A percentile compares a stretch with the other conserved stretches of the same genome.
Evolutionary conservation across 306 rosid species (phyloP).

Genomic region (Acacia acuminata): DNA sequence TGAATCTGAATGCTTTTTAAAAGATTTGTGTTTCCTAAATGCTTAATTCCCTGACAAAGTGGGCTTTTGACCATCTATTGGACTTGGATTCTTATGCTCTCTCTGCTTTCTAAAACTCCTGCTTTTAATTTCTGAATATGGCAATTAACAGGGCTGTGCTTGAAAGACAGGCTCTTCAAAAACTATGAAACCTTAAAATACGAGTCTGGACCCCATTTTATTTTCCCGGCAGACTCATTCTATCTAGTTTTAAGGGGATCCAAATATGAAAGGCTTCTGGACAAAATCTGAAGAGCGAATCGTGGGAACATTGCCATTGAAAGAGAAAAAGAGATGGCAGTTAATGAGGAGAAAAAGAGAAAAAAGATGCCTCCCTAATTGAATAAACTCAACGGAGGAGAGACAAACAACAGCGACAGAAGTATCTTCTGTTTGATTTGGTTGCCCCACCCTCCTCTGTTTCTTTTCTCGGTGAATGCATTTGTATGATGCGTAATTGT

Average conservation of each 20-base stretch:
- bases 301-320: slow-evolving; percentile 6
- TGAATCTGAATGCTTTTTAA: slow-evolving; percentile 33
- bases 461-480: neutral
- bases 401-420: neutral
- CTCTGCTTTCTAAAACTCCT: neutral
- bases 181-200: neutral
- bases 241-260: neutral
- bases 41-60: slow-evolving; percentile 43
- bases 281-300: neutral
- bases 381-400: slow-evolving; percentile 2
- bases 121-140: slow-evolving; percentile 6
- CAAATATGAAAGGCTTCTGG: neutral
- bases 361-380: slow-evolving; percentile 15
- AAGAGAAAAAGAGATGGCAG: slow-evolving; percentile 1
- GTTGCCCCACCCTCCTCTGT: neutral
- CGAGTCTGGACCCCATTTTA: neutral
- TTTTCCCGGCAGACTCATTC: neutral
- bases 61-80: slow-evolving; percentile 58
- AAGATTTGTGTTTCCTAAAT: slow-evolving; percentile 25
- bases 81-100: slow-evolving; percentile 26
- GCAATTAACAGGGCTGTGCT: neutral
- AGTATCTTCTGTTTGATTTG: slow-evolving; percentile 9
- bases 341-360: neutral
- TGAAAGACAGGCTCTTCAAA: neutral
- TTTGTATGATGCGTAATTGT: neutral